Evolutionary conservation across 805 yeast species (phyloP), one percentile per base, ranked within the genome.

Genomic region (Hanseniaspora vineae): DNA sequence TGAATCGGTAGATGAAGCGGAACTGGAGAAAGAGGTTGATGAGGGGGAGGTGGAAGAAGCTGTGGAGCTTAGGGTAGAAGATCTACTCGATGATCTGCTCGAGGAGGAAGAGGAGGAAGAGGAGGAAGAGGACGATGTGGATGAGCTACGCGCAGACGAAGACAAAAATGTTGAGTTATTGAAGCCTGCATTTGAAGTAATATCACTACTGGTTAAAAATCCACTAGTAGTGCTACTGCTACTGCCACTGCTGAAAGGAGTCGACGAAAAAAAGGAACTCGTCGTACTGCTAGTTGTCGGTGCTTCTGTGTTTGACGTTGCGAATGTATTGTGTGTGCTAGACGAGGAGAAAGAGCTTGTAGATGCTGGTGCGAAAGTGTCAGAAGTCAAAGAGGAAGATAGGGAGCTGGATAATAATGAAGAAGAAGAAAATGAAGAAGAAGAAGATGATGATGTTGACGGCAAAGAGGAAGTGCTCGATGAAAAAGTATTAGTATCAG

Each of bases 31-130:
- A 23, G 54, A 50, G 17, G 53, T 51, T 23, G 51, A 35, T 3
- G 57, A 52, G 2, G 59, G 49, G 43, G 44, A 48, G 6, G 56
- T 46, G 1, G 56, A 37, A 1, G 54, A 48, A 13, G 53, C 44
- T 0, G 55, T 47, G 45, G 55, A 50, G n/a, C 52, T 48, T 3
- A 49, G 45, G 13, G 58, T 49, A 1, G 52, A 39, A 10, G 54
- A 39, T 3, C 57, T 35, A 2, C 52, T 31, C 4, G 51, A 10
- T 10, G 57, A 45, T 6, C 55, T 32, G 6, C 35, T 44, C 43
- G 44, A 23, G 47, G 42, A 3, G 35, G 48, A 31, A 42, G 15
- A 2, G 42, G 32, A 12, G 50, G 42, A 13, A 47, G 44, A 42
- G 35, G 45, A 14, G 53, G 12, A 10, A 45, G 46, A 19, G n/a